Evolutionary conservation across 495 filamentous ascomycete genomes (phyloP).

Genomic region (Penicillium coffeae): DNA sequence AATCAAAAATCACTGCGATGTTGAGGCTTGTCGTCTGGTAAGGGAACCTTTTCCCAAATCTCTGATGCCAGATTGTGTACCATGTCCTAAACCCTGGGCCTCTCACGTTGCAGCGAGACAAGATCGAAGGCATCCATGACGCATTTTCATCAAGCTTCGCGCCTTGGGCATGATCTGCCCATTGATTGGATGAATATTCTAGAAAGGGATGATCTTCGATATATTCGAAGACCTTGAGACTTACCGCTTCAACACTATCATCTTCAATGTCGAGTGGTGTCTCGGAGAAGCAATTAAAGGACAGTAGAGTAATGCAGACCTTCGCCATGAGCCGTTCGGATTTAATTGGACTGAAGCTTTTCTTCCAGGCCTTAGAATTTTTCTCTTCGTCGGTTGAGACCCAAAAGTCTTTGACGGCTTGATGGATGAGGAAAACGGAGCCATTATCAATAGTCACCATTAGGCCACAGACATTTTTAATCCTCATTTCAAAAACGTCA

Average conservation of each 20-base stretch:
- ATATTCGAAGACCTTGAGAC: constrained; percentile 1
- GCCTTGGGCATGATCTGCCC: background rate
- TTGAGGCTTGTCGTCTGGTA: constrained; percentile 5
- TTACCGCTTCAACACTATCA: background rate
- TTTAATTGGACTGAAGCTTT: constrained; percentile 3
- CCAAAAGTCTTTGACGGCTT: constrained; percentile 5
- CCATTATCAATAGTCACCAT: constrained; percentile 4
- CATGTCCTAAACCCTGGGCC: constrained; percentile 2
- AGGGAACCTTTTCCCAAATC: background rate
- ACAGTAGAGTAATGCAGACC: constrained; percentile 7
- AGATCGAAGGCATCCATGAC: constrained; percentile 2
- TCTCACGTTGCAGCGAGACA: constrained; percentile 4
- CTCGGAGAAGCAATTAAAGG: constrained; percentile 5
- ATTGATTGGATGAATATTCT: constrained; percentile 2
- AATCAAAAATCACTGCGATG: constrained; percentile 2
- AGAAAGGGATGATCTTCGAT: background rate
- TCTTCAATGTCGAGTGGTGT: constrained; percentile 1
- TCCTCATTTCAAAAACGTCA: constrained; percentile 5
- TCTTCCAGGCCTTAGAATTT: constrained; percentile 1
- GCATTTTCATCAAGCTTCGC: background rate
- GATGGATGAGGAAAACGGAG: constrained; percentile 5
- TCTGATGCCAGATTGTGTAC: constrained; percentile 4
- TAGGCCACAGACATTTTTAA: constrained; percentile 8
- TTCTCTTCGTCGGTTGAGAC: background rate
- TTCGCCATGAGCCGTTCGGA: constrained; percentile 5